Base-by-base conservation (phyloP, 371 early-diverging fungal species). In the Nematocida minor region DNA sequence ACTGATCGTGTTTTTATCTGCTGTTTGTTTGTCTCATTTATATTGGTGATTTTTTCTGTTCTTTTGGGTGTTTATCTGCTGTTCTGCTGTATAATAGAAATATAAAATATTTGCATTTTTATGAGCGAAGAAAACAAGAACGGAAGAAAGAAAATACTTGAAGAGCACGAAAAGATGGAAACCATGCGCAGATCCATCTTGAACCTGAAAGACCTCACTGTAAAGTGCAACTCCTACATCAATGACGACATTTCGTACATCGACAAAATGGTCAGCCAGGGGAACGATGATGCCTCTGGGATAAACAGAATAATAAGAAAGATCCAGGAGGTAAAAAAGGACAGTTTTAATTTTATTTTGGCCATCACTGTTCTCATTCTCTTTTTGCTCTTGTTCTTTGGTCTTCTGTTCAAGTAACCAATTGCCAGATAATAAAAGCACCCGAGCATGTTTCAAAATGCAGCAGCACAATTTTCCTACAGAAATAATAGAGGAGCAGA, bases 161-260 rank as follows among this genome's bases (percentile, higher is more conserved):
- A 67, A 14, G 69, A 68, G 40, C 14, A 42, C 29, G 77, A 74
- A 46, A 60, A 48, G 32, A 49, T 64, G 49, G 16, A 41, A 31
- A 64, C 49, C 0, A 46, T 74, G 7, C 25, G 34, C 18, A 64
- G 77, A 22, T 27, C 32, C 36, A 38, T 74, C 11, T 20, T 27
- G 29, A 16, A 31, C 16, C 44, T 74, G 22, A 74, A 64, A 34
- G 49, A 29, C 36, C 14, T 74, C 6, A 27, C 64, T 25, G 29
- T 6, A 0, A 60, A 63, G 27, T 34, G 62, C 7, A 49, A 66
- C 31, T 44, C 11, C 4, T 31, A 40, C 25, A n/a, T 64, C 6
- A 40, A 11, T 25, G 53, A 63, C 16, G 77, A 74, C 34, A 20
- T 74, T 7, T 14, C 29, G 4, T n/a, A 60, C 4, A 40, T 74